Evolutionary conservation across 768 basidiomycete genomes (phyloP), one percentile per base, ranked within the genome.

Genomic region (Psilocybe sp.): DNA sequence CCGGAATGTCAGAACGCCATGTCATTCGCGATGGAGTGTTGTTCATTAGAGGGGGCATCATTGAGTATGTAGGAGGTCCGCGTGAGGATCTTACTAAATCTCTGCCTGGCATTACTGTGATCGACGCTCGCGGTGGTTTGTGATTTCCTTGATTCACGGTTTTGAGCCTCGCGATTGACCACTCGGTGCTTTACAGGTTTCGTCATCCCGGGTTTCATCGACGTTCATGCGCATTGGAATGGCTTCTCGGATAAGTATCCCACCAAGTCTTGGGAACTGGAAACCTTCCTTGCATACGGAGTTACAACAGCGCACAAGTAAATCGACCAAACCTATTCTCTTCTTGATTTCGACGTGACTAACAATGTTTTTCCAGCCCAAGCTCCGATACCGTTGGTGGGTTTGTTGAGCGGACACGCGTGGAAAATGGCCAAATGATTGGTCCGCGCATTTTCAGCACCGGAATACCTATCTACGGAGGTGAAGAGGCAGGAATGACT

Each of bases 251-350:
- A 69, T 28, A 69, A 69, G 31, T 79, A 80, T 55, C 87, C 87
- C 0, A 75, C 84, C 6, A 74, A 73, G 39, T 87, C 85, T 9
- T 89, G 87, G 85, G 86, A 89, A 58, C 72, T 85, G 71, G 76
- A 84, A 60, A 79, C 84, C 0, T 87, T 88, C 78, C 73, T 89
- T 28, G 83, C 86, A 0, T 88, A 86, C 56, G 87, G 87, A 16
- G 78, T 89, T 4, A 89, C 87, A 1, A 88, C 87, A 2, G 56
- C 88, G 50, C 87, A 88, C 70, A 89, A 89, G 86, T 88, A 53
- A 49, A 75, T 66, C 23, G n/a, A 12, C 15, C 14, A 28, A 28
- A 28, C 23, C 10, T 34, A 10, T 18, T 18, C 11, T 23, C 13
- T 11, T 44, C 37, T 39, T 12, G 36, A 18, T 32, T 23, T n/a